phyloP scores from a whole-genome alignment of 2,329 filamentous ascomycete genomes.

The Epichloe sp. region DNA sequence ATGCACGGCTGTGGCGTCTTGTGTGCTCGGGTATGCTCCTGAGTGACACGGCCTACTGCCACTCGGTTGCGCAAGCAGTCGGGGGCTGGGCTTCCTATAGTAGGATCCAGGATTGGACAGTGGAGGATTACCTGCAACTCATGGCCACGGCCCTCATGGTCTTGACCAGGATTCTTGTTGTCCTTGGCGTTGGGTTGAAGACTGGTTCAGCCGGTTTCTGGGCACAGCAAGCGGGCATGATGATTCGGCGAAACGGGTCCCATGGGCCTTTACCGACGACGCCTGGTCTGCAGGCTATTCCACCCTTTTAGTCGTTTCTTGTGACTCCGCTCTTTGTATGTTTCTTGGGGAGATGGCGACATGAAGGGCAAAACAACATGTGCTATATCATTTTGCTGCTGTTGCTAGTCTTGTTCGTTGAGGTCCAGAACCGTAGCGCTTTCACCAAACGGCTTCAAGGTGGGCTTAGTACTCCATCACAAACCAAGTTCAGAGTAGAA shows the following conservation, averaged over 20 bases:
- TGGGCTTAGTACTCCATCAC: no score
- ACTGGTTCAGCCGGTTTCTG: background rate
- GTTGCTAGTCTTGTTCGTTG: no score
- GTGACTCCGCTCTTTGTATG: no score
- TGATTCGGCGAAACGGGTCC: background rate
- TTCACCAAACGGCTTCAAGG: no score
- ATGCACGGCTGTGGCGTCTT: slow-evolving; percentile 21
- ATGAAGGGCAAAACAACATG: no score
- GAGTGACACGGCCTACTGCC: slow-evolving; percentile 18
- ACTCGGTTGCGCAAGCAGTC: slow-evolving; percentile 19
- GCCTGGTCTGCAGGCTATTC: no score
- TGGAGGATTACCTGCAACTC: slow-evolving; percentile 16
- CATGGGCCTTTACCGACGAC: no score
- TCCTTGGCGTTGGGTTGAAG: slow-evolving; percentile 16
- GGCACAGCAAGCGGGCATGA: background rate
- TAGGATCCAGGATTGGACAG: slow-evolving; percentile 15
- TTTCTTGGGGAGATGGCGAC: no score
- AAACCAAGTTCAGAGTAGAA: no score
- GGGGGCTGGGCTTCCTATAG: slow-evolving; percentile 19
- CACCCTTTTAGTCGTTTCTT: no score
- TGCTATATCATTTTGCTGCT: no score
- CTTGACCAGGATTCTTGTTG: slow-evolving; percentile 15
- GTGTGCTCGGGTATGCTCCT: slow-evolving; percentile 23
- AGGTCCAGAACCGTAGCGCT: no score
- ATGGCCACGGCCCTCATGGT: slow-evolving; percentile 15